phyloP scores from a whole-genome alignment of 2,329 filamentous ascomycete species.

The Akanthomyces muscarius region DNA sequence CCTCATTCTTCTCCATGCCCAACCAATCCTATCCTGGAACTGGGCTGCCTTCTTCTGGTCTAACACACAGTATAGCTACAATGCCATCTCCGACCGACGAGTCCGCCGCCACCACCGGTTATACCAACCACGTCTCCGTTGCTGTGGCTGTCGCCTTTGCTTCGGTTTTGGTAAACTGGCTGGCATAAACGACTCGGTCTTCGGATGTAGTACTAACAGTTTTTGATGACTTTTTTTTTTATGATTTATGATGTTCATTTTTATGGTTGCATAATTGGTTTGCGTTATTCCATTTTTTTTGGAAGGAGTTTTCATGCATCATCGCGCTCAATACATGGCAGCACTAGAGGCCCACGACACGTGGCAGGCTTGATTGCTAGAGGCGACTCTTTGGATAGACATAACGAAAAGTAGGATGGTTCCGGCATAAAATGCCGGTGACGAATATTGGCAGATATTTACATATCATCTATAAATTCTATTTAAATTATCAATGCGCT shows the following conservation, averaged over 20 bases:
- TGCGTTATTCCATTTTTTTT: background rate
- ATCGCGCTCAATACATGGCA: background rate
- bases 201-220: background rate
- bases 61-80: conserved; percentile 17
- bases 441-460: background rate
- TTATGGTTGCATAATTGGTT: background rate
- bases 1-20: conserved; percentile 10
- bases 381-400: conserved; percentile 17
- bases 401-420: conserved; percentile 1
- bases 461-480: background rate
- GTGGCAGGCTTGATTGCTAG: conserved; percentile 1
- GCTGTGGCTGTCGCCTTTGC: conserved; percentile 9
- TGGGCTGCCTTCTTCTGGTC: conserved; percentile 8
- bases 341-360: background rate
- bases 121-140: conserved; percentile 5
- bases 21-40: conserved; percentile 8
- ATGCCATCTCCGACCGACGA: conserved; percentile 10
- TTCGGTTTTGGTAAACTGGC: conserved; percentile 5
- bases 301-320: conserved; percentile 10
- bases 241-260: conserved; percentile 13
- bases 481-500: background rate
- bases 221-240: conserved; percentile 16
- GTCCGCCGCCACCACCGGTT: background rate
- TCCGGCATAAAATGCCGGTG: conserved; percentile 1
- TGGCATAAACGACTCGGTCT: conserved; percentile 2